phyloP scores from a whole-genome alignment of 2,329 filamentous ascomycete species.

The Microascus cirrosus region DNA sequence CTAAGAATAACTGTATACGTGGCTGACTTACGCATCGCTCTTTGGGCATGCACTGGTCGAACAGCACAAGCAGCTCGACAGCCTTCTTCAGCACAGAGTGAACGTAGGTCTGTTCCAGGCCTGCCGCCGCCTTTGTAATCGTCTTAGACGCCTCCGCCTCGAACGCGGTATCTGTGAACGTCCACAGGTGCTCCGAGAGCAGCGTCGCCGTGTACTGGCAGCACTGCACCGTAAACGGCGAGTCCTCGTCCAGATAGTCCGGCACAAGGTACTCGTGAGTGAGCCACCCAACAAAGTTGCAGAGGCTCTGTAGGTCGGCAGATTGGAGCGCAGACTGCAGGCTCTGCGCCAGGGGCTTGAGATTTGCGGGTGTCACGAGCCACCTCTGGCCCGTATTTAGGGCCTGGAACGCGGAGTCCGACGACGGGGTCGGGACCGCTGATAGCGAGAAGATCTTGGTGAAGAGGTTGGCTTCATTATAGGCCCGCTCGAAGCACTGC shows the following conservation, averaged over 20 bases:
- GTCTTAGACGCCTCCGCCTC: slow-evolving; percentile 44
- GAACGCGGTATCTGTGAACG: slow-evolving; percentile 41
- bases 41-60: slow-evolving; percentile 54
- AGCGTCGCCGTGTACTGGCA: slow-evolving; percentile 44
- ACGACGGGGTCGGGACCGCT: slow-evolving; percentile 36
- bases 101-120: slow-evolving; percentile 38
- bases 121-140: slow-evolving; percentile 35
- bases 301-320: slow-evolving; percentile 36
- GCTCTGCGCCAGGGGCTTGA: slow-evolving; percentile 37
- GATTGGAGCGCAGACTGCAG: slow-evolving; percentile 37
- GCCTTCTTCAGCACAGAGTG: slow-evolving; percentile 39
- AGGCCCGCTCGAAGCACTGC: slow-evolving; percentile 47
- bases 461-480: slow-evolving; percentile 42
- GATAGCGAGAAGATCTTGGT: slow-evolving; percentile 44
- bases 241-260: slow-evolving; percentile 46
- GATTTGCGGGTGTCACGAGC: slow-evolving; percentile 41
- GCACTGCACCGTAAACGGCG: slow-evolving; percentile 39
- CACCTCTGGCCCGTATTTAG: slow-evolving; percentile 37
- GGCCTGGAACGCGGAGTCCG: slow-evolving; percentile 37
- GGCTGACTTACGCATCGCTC: slow-evolving; percentile 43
- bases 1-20: neutral
- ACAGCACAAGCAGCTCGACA: slow-evolving; percentile 47
- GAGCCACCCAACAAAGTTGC: slow-evolving; percentile 46
- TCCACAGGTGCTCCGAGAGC: slow-evolving; percentile 46
- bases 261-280: slow-evolving; percentile 45